Evolutionary conservation across 2,329 filamentous ascomycete genomes (phyloP).

Genomic region (Fusarium multiceps): DNA sequence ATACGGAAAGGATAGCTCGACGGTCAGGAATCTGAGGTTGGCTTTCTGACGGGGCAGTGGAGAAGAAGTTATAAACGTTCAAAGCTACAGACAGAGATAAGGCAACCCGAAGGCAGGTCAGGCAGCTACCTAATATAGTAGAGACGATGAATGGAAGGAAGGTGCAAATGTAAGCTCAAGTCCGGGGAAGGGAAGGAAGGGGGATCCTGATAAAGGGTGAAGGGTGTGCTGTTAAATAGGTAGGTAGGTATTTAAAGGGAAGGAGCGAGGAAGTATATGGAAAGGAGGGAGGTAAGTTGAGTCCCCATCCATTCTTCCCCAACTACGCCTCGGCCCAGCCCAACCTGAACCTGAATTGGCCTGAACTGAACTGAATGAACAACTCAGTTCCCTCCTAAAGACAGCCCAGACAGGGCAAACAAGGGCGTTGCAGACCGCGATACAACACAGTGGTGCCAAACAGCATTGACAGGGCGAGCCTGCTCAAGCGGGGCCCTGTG

Average conservation of each 20-base stretch:
- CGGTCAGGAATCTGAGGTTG: not conserved
- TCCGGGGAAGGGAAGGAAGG: conserved; percentile 32
- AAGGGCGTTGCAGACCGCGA: conserved; percentile 22
- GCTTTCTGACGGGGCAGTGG: not conserved
- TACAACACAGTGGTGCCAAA: conserved; percentile 23
- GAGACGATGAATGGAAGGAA: conserved; percentile 12
- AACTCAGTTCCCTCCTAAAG: conserved; percentile 22
- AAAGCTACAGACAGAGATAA: not conserved
- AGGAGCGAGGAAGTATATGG: conserved; percentile 11
- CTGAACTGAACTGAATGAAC: not conserved
- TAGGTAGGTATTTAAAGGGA: conserved; percentile 34
- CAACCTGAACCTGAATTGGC: conserved; percentile 15
- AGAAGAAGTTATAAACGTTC: not conserved
- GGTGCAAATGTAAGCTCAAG: conserved; percentile 2
- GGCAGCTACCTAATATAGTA: not conserved
- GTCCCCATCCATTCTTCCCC: conserved; percentile 6
- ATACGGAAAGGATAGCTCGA: not conserved
- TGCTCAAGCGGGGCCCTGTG: conserved; percentile 25
- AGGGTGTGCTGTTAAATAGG: conserved; percentile 7
- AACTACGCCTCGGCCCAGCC: conserved; percentile 23
- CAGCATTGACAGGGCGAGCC: conserved; percentile 38
- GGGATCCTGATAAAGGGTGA: conserved; percentile 26
- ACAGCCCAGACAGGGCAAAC: conserved; percentile 38
- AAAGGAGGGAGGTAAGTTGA: conserved; percentile 33
- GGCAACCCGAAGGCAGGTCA: not conserved